Evolutionary conservation across 2,329 filamentous ascomycete species (phyloP).

Genomic region (Clarireedia paspali): DNA sequence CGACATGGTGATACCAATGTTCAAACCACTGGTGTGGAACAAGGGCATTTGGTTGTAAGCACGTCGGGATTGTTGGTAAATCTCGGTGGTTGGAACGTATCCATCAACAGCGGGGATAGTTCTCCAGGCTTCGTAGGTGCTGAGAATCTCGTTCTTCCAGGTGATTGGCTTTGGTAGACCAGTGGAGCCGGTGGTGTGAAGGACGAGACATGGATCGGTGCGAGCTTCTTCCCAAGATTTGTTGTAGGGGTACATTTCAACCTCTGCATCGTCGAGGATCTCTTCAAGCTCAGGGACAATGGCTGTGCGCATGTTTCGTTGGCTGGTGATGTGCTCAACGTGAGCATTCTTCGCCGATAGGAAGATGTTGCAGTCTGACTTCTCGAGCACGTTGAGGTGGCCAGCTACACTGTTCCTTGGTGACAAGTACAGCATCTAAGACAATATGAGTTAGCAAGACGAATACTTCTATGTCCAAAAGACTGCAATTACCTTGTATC

Average conservation of each 20-base stretch:
- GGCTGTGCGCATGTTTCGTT: conserved; percentile 8
- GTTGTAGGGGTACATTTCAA: conserved; percentile 24
- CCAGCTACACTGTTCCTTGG: conserved; percentile 32
- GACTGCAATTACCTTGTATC: conserved; percentile 26
- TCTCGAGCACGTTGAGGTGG: conserved; percentile 29
- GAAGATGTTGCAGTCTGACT: conserved; percentile 25
- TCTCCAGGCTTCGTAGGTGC: conserved; percentile 21
- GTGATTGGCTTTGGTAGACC: conserved; percentile 36
- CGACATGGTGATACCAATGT: conserved; percentile 17
- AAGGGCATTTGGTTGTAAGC: conserved; percentile 19
- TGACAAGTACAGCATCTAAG: conserved; percentile 30
- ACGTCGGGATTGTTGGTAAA: conserved; percentile 13
- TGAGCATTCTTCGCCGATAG: conserved; percentile 9
- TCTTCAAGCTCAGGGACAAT: conserved; percentile 25
- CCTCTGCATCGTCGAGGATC: conserved; percentile 22
- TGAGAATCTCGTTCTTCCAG: conserved; percentile 14
- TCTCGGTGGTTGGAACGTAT: conserved; percentile 76
- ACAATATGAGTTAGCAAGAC: not conserved
- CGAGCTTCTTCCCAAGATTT: conserved; percentile 30
- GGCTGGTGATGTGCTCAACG: conserved; percentile 12
- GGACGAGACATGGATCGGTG: conserved; percentile 32
- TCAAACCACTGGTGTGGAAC: conserved; percentile 19
- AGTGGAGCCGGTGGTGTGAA: conserved; percentile 38
- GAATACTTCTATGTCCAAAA: not conserved
- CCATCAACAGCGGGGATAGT: conserved; percentile 13